Percentiles rank a stretch among this genome's conserved stretches.
phyloP scores from a whole-genome alignment of 345 rosid genomes.

The Hirschfeldia incana region DNA sequence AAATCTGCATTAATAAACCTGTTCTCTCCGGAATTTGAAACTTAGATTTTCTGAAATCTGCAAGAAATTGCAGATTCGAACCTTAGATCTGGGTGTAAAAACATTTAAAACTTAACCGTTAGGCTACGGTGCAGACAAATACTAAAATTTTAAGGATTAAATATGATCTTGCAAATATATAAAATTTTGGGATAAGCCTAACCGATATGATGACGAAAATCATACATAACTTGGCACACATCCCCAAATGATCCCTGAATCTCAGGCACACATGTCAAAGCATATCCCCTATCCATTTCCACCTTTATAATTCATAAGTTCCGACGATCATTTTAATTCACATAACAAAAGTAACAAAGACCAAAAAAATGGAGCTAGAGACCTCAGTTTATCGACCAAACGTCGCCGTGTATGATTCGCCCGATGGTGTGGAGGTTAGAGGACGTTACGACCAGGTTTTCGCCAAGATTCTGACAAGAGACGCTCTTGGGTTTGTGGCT shows the following conservation, averaged over 20 bases:
- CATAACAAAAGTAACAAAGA: background rate
- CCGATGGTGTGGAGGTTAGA: conserved; percentile 73
- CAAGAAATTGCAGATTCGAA: no score
- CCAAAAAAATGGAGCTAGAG: conserved; percentile 29
- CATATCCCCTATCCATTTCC: conserved; percentile 26
- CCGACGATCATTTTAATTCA: conserved; percentile 5
- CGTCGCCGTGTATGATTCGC: conserved; percentile 49
- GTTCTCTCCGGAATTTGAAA: no score
- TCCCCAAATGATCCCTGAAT: conserved; percentile 8
- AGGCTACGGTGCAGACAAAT: no score
- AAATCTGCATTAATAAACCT: no score
- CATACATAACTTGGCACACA: conserved; percentile 35
- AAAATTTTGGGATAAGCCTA: conserved; percentile 19
- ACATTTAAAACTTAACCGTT: no score
- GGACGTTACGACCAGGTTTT: conserved; percentile 71
- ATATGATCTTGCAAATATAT: background rate
- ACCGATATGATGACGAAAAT: conserved; percentile 36
- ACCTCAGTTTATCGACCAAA: conserved; percentile 35
- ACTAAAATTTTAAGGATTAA: no score
- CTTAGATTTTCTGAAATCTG: no score
- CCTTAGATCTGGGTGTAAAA: no score
- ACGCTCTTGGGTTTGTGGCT: conserved; percentile 78
- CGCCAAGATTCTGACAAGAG: conserved; percentile 64
- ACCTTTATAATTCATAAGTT: conserved; percentile 31
- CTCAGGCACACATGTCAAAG: conserved; percentile 40